Evolutionary conservation across 2,329 filamentous ascomycete genomes (phyloP).

Genomic region (Grosmannia serpens): DNA sequence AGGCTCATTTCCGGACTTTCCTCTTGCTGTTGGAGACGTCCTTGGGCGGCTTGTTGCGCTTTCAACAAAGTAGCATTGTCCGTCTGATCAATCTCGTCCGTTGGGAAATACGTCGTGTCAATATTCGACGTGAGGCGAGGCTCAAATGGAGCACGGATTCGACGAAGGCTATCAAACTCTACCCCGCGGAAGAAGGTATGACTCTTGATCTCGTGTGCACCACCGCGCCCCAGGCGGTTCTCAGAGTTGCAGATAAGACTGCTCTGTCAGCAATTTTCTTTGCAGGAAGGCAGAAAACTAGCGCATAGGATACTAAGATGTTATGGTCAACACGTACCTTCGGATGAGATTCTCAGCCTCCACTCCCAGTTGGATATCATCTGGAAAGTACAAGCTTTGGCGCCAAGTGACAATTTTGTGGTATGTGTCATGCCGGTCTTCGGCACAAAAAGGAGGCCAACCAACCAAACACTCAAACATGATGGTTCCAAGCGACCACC

Average conservation of each 20-base stretch:
- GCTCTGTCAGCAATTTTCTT: background rate
- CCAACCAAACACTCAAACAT: slow-evolving; percentile 99
- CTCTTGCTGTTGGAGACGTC: slow-evolving; percentile 43
- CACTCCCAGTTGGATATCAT: slow-evolving; percentile 77
- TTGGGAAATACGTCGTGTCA: slow-evolving; percentile 97
- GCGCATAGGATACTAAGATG: background rate
- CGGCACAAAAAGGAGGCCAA: slow-evolving; percentile 97
- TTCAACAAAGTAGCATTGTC: slow-evolving; percentile 82
- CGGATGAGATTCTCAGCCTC: slow-evolving; percentile 89
- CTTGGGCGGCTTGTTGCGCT: slow-evolving; percentile 62
- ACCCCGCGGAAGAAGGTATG: slow-evolving; percentile 97
- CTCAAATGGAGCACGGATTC: slow-evolving; percentile 92
- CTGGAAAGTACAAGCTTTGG: slow-evolving; percentile 89
- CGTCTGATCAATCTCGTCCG: slow-evolving; percentile 94
- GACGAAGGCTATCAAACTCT: slow-evolving; percentile 83
- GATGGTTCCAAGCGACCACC: slow-evolving; percentile 98
- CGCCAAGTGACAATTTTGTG: slow-evolving; percentile 99
- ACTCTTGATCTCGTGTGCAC: slow-evolving; percentile 82
- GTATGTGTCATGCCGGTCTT: slow-evolving; percentile 95
- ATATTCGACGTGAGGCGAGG: slow-evolving; percentile 86
- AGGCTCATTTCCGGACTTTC: slow-evolving; percentile 90
- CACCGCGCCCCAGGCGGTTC: slow-evolving; percentile 77
- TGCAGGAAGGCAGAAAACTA: background rate
- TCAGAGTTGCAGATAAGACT: slow-evolving; percentile 92
- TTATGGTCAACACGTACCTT: slow-evolving; percentile 48